A percentile compares a stretch with the other conserved stretches of the same genome.
Evolutionary conservation across 495 filamentous ascomycete genomes (phyloP).

Genomic region (Usnea hakonensis): DNA sequence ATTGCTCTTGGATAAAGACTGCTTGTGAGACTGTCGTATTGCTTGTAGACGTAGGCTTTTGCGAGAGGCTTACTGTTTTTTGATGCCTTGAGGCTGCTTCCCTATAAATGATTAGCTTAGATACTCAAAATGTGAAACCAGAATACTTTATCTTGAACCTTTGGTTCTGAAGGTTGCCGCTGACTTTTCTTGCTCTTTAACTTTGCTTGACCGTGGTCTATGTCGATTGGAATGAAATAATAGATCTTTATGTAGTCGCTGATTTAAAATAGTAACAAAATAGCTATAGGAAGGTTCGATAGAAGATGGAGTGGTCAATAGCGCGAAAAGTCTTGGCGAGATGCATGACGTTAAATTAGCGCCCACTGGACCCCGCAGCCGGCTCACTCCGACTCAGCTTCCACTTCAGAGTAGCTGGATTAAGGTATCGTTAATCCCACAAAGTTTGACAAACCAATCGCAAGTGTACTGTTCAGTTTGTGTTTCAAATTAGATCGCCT

Average conservation of each 20-base stretch:
- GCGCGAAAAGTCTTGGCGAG: not conserved
- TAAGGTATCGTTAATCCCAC: too few relatives aligned
- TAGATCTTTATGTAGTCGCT: not conserved
- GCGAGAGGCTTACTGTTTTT: slow-evolving; percentile 11
- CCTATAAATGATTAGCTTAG: slow-evolving; percentile 11
- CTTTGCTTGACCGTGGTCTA: too few relatives aligned
- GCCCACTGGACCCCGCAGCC: not conserved
- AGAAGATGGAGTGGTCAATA: not conserved
- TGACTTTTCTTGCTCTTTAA: too few relatives aligned
- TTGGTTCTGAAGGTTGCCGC: slow-evolving; percentile 7
- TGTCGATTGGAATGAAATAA: too few relatives aligned
- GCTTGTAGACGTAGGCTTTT: slow-evolving; percentile 21
- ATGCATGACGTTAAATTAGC: slow-evolving; percentile 1
- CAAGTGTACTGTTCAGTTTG: too few relatives aligned
- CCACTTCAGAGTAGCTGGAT: too few relatives aligned
- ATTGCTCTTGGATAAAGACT: slow-evolving; percentile 15
- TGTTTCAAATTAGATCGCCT: too few relatives aligned
- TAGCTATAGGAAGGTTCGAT: not conserved
- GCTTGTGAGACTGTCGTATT: slow-evolving; percentile 15
- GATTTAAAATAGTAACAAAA: too few relatives aligned
- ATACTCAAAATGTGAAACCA: not conserved
- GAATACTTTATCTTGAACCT: slow-evolving; percentile 7
- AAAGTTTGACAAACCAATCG: too few relatives aligned
- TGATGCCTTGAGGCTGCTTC: slow-evolving; percentile 17
- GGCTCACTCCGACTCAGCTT: too few relatives aligned